phyloP scores from a whole-genome alignment of 495 filamentous ascomycete genomes.

The Entonaema liquescens region DNA sequence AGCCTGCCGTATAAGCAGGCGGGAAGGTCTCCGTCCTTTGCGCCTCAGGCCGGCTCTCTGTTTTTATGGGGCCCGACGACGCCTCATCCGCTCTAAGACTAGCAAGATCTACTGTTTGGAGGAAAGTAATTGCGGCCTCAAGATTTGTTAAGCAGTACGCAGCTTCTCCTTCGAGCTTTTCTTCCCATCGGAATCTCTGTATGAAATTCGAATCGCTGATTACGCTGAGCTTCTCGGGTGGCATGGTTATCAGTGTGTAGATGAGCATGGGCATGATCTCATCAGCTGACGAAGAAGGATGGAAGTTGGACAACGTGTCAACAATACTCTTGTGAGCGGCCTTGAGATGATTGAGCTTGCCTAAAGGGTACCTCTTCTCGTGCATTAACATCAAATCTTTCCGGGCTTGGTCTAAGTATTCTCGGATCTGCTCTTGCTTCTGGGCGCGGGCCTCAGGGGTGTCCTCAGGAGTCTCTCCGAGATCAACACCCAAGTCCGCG shows the following conservation, averaged over 20 bases:
- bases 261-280: conserved; percentile 97
- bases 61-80: conserved; percentile 67
- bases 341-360: conserved; percentile 90
- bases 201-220: conserved; percentile 95
- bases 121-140: conserved; percentile 91
- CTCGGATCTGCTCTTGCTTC: conserved; percentile 75
- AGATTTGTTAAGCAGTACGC: conserved; percentile 97
- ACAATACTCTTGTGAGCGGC: conserved; percentile 93
- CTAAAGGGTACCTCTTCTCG: conserved; percentile 83
- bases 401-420: conserved; percentile 76
- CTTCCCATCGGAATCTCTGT: conserved; percentile 87
- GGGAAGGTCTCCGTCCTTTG: conserved; percentile 63
- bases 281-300: conserved; percentile 93
- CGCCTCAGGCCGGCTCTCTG: conserved; percentile 59
- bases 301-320: conserved; percentile 77
- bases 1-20: conserved; percentile 57
- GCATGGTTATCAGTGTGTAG: conserved; percentile 90
- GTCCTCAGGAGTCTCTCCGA: conserved; percentile 59
- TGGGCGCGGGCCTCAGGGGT: conserved; percentile 61
- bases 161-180: conserved; percentile 88
- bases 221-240: conserved; percentile 84
- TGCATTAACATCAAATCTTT: conserved; percentile 84
- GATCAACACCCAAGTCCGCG: conserved; percentile 83
- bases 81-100: conserved; percentile 86
- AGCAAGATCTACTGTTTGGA: conserved; percentile 97